Base-by-base conservation (phyloP, 306 rosid species). In the Luffa acutangula region DNA sequence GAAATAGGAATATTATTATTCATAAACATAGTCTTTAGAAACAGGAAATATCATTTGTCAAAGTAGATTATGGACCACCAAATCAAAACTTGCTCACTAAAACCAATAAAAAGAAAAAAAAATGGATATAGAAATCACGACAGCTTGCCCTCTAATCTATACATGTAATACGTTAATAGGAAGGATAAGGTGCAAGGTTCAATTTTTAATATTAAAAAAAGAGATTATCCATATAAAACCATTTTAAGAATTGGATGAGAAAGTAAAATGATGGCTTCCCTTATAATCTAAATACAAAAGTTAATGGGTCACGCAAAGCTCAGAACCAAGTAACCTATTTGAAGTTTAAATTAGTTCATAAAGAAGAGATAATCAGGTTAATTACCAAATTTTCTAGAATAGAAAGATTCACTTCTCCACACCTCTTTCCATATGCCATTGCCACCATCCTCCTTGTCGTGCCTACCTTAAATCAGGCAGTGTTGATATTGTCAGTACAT, bases 341-440 rank as follows among this genome's bases (percentile, higher is more conserved):
- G 75, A 25, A 66, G 31, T 34, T 48, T 60, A 54, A 45, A 73
- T 21, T 12, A 75, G 49, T 33, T 17, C 15, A 31, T 10, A 78
- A 34, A 70, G 62, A 60, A 82, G 49, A 49, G 56, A 77, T 14
- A 59, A 54, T 41, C 25, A 20, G 58, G 59, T 41, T 15, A 20
- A 4, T 82, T 91, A 95, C 99, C 99, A 93, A 88, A 85, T 84
- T 89, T 87, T 91, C 97, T 79, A 93, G 85, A 84, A 89, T 78
- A 53, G 91, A 85, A 86, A 91, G 87, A 85, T 93, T 95, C 82
- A 80, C 90, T 80, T 93, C 96, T 84, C 97, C 97, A 21, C 96
- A 89, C 80, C 96, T 88, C 87, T 83, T 91, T 45, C 99, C 97
- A 84, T 93, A 91, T 42, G 96, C 91, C 78, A 83, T 57, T 33